Base-by-base conservation (phyloP, 306 rosid species). In the Acacia melanoxylon region DNA sequence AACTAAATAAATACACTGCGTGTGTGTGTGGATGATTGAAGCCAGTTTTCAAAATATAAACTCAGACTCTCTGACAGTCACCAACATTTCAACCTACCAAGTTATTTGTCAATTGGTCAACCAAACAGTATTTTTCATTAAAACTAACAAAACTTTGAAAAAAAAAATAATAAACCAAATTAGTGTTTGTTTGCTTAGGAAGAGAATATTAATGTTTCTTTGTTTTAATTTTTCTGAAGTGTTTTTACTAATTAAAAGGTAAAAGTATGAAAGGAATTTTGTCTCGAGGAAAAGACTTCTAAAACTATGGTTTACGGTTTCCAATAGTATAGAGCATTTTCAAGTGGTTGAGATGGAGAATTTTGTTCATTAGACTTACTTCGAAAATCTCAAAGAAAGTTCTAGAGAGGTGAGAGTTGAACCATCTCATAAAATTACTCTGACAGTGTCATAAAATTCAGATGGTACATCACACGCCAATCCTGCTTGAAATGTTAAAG, bases 81-180 rank as follows among this genome's bases (percentile, higher is more conserved):
- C 90, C 90, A 79, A 87, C 72, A 79, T 78, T 63, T 37, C 72
- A 56, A 87, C 89, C 84, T 80, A 81, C 82, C 79, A 10, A 10
- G 12, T 33, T 75, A 24, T 65, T 33, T 59, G 76, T 66, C 75
- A 29, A 65, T 35, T 1, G 62, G 62, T 11, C 44, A 31, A 82
- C 2, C 41, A 14, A 66, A 68, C 63, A 56, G 66, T 59, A 16
- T 24, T 59, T 25, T 59, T 59, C 33, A 59, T 59, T 24, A 59
- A 24, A 22, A 59, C 33, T 24, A 59, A 59, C 35, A 59, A 59
- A 24, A 25, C 3, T 27, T 25, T 13, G 8, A 17, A 17, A n/a
- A n/a, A n/a, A n/a, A n/a, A n/a, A n/a, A n/a, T n/a, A n/a, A n/a
- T n/a, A n/a, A n/a, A n/a, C n/a, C n/a, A n/a, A n/a, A n/a, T n/a